A percentile compares a stretch with the other conserved stretches of the same genome.
phyloP scores from a whole-genome alignment of 768 basidiomycete genomes.

The Cantharellus cinnabarinus region DNA sequence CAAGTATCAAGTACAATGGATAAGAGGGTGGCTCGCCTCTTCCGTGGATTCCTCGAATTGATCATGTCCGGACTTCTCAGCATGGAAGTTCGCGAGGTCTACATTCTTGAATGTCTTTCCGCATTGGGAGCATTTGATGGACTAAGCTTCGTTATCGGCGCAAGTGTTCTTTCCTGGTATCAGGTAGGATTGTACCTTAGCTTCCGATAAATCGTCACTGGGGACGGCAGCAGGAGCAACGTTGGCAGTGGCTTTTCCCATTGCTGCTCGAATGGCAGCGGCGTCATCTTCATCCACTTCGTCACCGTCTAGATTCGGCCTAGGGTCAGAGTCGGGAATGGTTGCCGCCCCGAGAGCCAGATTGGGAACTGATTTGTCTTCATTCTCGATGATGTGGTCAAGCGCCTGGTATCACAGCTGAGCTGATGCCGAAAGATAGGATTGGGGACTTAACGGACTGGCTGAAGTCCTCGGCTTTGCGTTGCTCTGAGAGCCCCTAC shows the following conservation, averaged over 20 bases:
- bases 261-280: constrained; percentile 35
- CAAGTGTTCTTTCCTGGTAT: neutral
- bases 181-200: neutral
- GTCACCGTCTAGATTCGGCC: constrained; percentile 21
- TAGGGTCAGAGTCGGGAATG: constrained; percentile 12
- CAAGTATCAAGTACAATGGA: neutral
- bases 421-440: neutral
- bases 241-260: constrained; percentile 21
- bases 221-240: constrained; percentile 14
- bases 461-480: constrained; percentile 64
- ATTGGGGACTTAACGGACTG: constrained; percentile 16
- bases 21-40: constrained; percentile 33
- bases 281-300: constrained; percentile 47
- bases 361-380: constrained; percentile 55
- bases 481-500: constrained; percentile 83
- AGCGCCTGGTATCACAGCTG: constrained; percentile 22
- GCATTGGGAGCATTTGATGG: constrained; percentile 69
- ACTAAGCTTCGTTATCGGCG: constrained; percentile 21
- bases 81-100: constrained; percentile 78
- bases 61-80: constrained; percentile 87
- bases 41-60: constrained; percentile 92
- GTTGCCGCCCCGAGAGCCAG: constrained; percentile 20
- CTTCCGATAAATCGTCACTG: neutral
- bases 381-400: constrained; percentile 74
- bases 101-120: constrained; percentile 74